Evolutionary conservation across 768 basidiomycete genomes (phyloP).

Genomic region (Suillus paluster): DNA sequence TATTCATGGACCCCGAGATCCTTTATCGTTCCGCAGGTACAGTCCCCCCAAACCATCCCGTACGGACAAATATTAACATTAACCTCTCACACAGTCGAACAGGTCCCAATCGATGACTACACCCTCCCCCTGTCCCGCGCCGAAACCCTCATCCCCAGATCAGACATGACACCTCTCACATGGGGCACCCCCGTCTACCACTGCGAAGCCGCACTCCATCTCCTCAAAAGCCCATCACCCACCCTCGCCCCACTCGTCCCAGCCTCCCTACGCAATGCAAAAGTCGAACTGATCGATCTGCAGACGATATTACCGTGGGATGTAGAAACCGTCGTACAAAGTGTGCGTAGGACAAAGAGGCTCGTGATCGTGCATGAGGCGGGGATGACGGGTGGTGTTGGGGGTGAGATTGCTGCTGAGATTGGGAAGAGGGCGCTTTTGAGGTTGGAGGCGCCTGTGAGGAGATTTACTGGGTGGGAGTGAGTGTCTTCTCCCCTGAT

Average conservation of each 20-base stretch:
- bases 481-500: conserved; percentile 58
- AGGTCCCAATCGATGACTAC: conserved; percentile 90
- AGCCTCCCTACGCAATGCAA: conserved; percentile 61
- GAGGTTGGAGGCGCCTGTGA: conserved; percentile 86
- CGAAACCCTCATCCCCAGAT: conserved; percentile 73
- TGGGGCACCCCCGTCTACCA: conserved; percentile 96
- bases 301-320: conserved; percentile 92
- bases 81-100: conserved; percentile 61
- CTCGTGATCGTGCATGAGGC: conserved; percentile 94
- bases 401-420: conserved; percentile 90
- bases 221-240: conserved; percentile 69
- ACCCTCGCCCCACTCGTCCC: conserved; percentile 71
- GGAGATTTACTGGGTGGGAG: conserved; percentile 93
- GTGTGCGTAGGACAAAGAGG: conserved; percentile 83
- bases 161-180: conserved; percentile 86
- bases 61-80: conserved; percentile 13
- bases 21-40: conserved; percentile 87
- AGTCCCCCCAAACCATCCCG: not conserved
- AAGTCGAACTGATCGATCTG: conserved; percentile 88
- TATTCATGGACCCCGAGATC: conserved; percentile 96
- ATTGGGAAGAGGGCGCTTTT: conserved; percentile 89
- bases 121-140: conserved; percentile 82
- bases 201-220: conserved; percentile 81
- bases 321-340: conserved; percentile 75
- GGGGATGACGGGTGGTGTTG: conserved; percentile 84